These are phyloP conservation scores for Tagetes erecta DNA, from an alignment of 129 eudicot species.

Conservation along the genomic window DNA sequence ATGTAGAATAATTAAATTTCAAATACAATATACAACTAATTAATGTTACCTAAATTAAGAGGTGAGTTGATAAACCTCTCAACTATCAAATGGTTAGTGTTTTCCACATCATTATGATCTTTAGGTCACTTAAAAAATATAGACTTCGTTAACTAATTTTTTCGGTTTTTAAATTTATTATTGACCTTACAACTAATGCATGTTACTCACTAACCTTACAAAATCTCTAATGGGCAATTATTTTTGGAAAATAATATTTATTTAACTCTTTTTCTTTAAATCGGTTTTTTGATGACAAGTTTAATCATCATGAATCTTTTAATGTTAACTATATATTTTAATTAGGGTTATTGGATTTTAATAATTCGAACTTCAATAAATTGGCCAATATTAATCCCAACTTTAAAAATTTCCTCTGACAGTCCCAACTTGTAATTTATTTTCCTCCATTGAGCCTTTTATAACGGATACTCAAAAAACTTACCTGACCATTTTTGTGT, in stretches of 20 bases:
- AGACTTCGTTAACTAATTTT: not conserved
- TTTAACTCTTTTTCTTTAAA: not conserved
- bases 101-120: slow-evolving; percentile 9
- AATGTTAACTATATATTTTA: too few relatives aligned
- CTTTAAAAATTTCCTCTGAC: too few relatives aligned
- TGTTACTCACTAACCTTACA: not conserved
- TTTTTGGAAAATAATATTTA: not conserved
- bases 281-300: not conserved
- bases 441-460: too few relatives aligned
- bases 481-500: too few relatives aligned
- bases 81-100: slow-evolving; percentile 3
- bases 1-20: not conserved
- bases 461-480: too few relatives aligned
- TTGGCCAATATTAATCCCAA: too few relatives aligned
- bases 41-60: not conserved
- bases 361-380: too few relatives aligned
- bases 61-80: slow-evolving; percentile 18
- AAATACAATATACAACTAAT: not conserved
- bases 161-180: not conserved
- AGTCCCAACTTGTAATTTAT: too few relatives aligned
- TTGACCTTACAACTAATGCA: slow-evolving; percentile 4
- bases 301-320: too few relatives aligned
- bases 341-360: too few relatives aligned
- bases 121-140: not conserved
- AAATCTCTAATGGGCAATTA: not conserved